A percentile compares a stretch with the other conserved stretches of the same genome.
phyloP scores from a whole-genome alignment of 148 eudicot genomes.

The Dianthus caryophyllus region DNA sequence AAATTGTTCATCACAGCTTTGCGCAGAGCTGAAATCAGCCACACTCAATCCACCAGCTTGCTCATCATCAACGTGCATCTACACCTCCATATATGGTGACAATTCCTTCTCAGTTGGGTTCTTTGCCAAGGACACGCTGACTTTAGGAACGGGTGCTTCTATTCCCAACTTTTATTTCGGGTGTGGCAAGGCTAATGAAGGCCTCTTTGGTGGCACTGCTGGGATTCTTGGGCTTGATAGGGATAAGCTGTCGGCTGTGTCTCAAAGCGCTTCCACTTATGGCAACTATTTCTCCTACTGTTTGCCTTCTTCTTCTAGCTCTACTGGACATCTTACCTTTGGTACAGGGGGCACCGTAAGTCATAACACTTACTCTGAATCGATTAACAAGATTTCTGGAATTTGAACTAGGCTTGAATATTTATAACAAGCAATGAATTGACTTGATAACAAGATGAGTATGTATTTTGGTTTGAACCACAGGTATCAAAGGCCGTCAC shows the following conservation, averaged over 20 bases:
- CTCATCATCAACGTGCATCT: constrained; percentile 43
- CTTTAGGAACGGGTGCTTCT: constrained; percentile 30
- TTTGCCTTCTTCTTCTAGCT: constrained; percentile 43
- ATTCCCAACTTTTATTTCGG: constrained; percentile 45
- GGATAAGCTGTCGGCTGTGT: constrained; percentile 38
- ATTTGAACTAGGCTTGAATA: too few relatives aligned
- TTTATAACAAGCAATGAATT: too few relatives aligned
- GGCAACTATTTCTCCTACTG: constrained; percentile 66
- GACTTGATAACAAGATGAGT: too few relatives aligned
- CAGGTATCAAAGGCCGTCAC: constrained; percentile 24
- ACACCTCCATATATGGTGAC: constrained; percentile 65
- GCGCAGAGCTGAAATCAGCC: constrained; percentile 42
- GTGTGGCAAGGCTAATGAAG: constrained; percentile 64
- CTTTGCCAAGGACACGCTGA: constrained; percentile 48
- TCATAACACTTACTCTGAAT: not conserved
- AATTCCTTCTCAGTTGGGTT: constrained; percentile 55
- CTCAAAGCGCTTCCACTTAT: constrained; percentile 46
- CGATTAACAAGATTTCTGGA: too few relatives aligned
- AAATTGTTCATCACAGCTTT: constrained; percentile 42
- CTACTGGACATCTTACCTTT: constrained; percentile 49
- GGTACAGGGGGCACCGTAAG: constrained; percentile 40
- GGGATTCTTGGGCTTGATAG: constrained; percentile 56
- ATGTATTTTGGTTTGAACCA: too few relatives aligned
- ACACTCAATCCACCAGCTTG: constrained; percentile 50
- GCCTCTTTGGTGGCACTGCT: constrained; percentile 55